Percentiles rank a stretch among this genome's conserved stretches.
phyloP scores from a whole-genome alignment of 2,329 filamentous ascomycete genomes.

The Monilinia fructicola region DNA sequence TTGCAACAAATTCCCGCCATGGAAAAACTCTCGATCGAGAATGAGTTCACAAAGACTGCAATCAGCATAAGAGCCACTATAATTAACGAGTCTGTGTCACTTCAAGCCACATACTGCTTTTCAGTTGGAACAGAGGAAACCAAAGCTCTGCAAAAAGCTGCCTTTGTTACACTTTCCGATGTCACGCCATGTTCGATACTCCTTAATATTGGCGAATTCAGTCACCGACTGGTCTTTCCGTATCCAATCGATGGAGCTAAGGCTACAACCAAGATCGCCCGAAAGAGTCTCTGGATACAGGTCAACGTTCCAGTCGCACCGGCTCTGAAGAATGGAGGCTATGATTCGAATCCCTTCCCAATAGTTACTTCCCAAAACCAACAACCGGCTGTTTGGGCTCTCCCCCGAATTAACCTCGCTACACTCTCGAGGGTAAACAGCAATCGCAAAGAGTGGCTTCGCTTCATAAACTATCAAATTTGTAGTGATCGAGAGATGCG shows the following conservation, averaged over 20 bases:
- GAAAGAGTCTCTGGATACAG: constrained; percentile 20
- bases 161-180: constrained; percentile 7
- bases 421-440: not conserved
- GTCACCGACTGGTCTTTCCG: constrained; percentile 12
- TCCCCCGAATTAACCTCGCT: not conserved
- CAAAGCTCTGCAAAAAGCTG: constrained; percentile 13
- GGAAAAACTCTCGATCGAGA: not conserved
- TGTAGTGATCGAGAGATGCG: not conserved
- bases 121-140: constrained; percentile 3
- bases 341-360: constrained; percentile 10
- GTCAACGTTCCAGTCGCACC: constrained; percentile 9
- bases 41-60: not conserved
- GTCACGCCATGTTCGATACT: constrained; percentile 18
- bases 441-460: not conserved
- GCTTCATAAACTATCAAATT: not conserved
- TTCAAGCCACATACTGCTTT: constrained; percentile 2
- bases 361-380: not conserved
- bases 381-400: not conserved
- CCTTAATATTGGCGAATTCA: constrained; percentile 5
- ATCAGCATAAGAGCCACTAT: not conserved
- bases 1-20: not conserved
- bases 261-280: constrained; percentile 1
- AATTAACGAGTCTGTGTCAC: not conserved
- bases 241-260: constrained; percentile 12
- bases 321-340: constrained; percentile 4